Conservation (phyloP, 768 basidiomycete species). For the Galerina sulciceps region DNA sequence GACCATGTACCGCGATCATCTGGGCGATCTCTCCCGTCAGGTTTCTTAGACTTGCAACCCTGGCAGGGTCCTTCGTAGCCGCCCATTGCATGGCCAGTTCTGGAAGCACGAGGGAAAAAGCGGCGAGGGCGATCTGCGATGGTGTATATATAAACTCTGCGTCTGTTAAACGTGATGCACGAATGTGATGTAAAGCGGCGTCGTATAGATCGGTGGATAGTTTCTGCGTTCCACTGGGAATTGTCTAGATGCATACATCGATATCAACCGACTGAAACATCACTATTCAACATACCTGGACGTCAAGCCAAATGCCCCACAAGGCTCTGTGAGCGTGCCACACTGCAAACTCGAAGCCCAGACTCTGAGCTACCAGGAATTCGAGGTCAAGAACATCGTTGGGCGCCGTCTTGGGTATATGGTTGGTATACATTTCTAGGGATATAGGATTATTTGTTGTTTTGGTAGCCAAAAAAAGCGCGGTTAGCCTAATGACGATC, state of each 20-base stretch:
- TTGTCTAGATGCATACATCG: conserved; percentile 37
- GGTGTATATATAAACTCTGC: conserved; percentile 91
- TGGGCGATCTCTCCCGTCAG: conserved; percentile 57
- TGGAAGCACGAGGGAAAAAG: conserved; percentile 68
- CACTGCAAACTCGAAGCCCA: conserved; percentile 92
- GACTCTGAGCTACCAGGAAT: conserved; percentile 93
- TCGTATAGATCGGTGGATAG: conserved; percentile 65
- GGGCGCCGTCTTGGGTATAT: conserved; percentile 80
- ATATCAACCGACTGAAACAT: not conserved
- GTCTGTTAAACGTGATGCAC: conserved; percentile 87
- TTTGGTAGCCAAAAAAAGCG: conserved; percentile 94
- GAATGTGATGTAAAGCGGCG: conserved; percentile 65
- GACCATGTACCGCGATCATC: conserved; percentile 57
- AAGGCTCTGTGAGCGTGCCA: conserved; percentile 90
- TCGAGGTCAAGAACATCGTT: conserved; percentile 93
- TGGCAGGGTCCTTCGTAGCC: conserved; percentile 34
- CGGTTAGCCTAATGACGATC: conserved; percentile 74
- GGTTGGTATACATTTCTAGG: conserved; percentile 80
- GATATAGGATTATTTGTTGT: conserved; percentile 95
- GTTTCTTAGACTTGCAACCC: conserved; percentile 14
- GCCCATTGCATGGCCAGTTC: conserved; percentile 67
- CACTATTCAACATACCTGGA: conserved; percentile 60
- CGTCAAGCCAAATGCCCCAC: conserved; percentile 88
- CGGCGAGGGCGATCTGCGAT: conserved; percentile 90
- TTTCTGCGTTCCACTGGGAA: conserved; percentile 54